Conservation (phyloP, 2,329 filamentous ascomycete species). For the Metarhizium guizhouense region DNA sequence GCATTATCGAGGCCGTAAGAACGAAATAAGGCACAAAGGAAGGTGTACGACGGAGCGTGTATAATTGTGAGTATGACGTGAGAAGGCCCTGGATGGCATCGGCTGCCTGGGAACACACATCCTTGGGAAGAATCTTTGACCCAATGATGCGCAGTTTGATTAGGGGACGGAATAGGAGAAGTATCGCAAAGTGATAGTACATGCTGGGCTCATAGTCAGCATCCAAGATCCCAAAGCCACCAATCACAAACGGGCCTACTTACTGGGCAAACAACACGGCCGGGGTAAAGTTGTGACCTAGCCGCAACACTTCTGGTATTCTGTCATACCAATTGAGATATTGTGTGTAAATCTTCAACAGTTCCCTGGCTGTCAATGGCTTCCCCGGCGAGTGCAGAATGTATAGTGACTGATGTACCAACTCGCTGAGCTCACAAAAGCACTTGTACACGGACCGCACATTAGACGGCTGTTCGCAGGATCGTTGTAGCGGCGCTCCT, state of each 20-base stretch:
- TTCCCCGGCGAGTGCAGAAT: constrained; percentile 63
- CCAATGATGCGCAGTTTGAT: constrained; percentile 56
- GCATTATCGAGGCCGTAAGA: constrained; percentile 52
- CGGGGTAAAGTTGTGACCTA: constrained; percentile 63
- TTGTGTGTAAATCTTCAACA: constrained; percentile 56
- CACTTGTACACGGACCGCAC: constrained; percentile 60
- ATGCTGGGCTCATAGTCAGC: constrained; percentile 34
- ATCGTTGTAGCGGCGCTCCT: constrained; percentile 45
- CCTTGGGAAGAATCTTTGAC: constrained; percentile 53
- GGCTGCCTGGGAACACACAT: constrained; percentile 55
- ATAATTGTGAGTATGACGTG: constrained; percentile 48
- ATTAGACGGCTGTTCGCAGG: constrained; percentile 55
- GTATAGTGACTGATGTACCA: constrained; percentile 63
- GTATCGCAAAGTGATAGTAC: constrained; percentile 62
- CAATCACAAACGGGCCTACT: constrained; percentile 21
- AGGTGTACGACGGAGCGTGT: constrained; percentile 48
- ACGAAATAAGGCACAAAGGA: constrained; percentile 55
- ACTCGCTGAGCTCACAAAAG: constrained; percentile 63
- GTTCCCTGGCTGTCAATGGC: constrained; percentile 52
- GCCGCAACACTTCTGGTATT: constrained; percentile 53
- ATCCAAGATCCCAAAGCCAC: not conserved
- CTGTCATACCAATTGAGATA: constrained; percentile 65
- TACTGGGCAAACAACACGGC: constrained; percentile 68
- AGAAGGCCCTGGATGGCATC: constrained; percentile 49
- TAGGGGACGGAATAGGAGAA: constrained; percentile 65